Base-by-base conservation (phyloP, 345 rosid genomes). In the Rhodomyrtus tomentosa region DNA sequence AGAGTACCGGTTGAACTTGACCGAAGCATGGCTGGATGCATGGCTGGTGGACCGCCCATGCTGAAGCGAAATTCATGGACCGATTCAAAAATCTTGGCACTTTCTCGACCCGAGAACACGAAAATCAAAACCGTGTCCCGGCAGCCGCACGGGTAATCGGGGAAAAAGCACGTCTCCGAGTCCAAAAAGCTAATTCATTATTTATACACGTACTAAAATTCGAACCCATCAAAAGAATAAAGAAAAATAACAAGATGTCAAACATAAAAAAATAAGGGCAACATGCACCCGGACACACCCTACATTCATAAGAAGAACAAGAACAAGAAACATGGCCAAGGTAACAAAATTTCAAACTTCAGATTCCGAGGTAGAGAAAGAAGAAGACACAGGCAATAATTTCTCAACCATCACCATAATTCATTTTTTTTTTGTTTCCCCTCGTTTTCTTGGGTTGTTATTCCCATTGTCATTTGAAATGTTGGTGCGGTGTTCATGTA, bases 91-190 rank as follows among this genome's bases (percentile, higher is more conserved):
- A 80, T 68, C 79, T 68, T 22, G 79, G 79, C 45, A 68, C 79
- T 36, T 68, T 68, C 79, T 68, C 79, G 32, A 18, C 1, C 45
- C 79, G 13, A 68, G 32, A 68, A 68, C 79, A 68, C 79, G 79
- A 68, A 68, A 68, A 68, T 18, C 45, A 68, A 68, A 68, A 68
- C 79, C 79, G 79, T 18, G 79, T 68, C 84, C 90, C 87, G 89
- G 90, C 87, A 87, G 88, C 32, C 54, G 59, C 81, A 84, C 87
- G 85, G 84, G 82, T 84, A 86, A 90, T 72, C 85, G 79, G 87
- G 88, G 85, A 86, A 88, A 89, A 88, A 87, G 84, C 15, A 68
- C 56, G 79, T 62, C 84, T 55, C 85, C 45, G 59, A 59, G 83
- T 83, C 84, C 87, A 86, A 87, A 83, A 82, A 83, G 50, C 80